A percentile compares a stretch with the other conserved stretches of the same genome.
phyloP scores from a whole-genome alignment of 306 rosid genomes.

The Cucumis cinereus region DNA sequence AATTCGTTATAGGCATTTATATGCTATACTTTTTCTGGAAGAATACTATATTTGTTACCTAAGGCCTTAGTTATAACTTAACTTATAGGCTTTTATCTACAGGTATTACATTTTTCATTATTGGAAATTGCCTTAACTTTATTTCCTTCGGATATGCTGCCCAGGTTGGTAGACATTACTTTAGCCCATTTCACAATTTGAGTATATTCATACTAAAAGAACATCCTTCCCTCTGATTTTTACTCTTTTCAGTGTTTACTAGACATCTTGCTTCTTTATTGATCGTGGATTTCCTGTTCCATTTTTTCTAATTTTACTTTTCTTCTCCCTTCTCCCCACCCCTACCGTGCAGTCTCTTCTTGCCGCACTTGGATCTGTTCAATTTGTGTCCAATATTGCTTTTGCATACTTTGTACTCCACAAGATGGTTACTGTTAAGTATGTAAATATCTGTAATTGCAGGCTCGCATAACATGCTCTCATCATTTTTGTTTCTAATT shows the following conservation, averaged over 20 bases:
- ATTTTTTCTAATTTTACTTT: conserved; percentile 1
- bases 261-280: neutral
- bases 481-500: conserved; percentile 1
- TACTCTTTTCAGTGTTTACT: neutral
- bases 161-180: conserved; percentile 44
- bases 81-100: conserved; percentile 18
- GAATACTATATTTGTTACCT: conserved; percentile 9
- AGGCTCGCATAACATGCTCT: conserved; percentile 1
- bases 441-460: conserved; percentile 19
- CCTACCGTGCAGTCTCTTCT: conserved; percentile 69
- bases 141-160: conserved; percentile 96
- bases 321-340: neutral
- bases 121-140: conserved; percentile 87
- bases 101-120: conserved; percentile 74
- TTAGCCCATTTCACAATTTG: neutral
- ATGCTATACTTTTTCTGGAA: conserved; percentile 4
- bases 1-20: conserved; percentile 4
- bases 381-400: conserved; percentile 92
- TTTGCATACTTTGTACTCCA: conserved; percentile 90
- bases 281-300: conserved; percentile 7
- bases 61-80: neutral
- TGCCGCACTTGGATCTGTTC: conserved; percentile 96
- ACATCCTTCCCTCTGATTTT: neutral
- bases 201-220: neutral
- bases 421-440: conserved; percentile 92